Evolutionary conservation across 208 protist species (phyloP).

Genomic region (Trypanosoma conorhini): DNA sequence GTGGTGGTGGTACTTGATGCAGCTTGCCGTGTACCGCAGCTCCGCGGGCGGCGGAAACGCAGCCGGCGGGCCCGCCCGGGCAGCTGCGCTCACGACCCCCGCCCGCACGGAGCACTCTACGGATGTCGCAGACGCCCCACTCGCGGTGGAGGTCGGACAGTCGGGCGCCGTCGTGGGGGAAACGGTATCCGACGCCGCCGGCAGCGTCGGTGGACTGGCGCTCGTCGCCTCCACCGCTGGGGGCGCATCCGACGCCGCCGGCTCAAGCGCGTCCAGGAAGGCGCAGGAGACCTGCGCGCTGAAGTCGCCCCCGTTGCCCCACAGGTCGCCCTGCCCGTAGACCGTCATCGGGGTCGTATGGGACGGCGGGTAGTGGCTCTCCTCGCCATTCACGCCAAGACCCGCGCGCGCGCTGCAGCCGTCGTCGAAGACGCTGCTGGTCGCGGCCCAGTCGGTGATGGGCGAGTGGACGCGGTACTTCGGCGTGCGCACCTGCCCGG

Average conservation of each 20-base stretch:
- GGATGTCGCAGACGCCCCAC: not conserved
- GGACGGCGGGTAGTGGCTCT: slow-evolving; percentile 17
- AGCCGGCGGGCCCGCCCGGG: not conserved
- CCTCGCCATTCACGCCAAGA: not conserved
- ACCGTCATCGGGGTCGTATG: slow-evolving; percentile 36
- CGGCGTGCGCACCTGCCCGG: slow-evolving; percentile 61
- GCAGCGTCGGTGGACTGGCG: not conserved
- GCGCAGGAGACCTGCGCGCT: not conserved
- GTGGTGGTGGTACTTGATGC: slow-evolving; percentile 12
- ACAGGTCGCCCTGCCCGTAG: slow-evolving; percentile 34
- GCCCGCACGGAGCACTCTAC: not conserved
- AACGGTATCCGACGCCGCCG: not conserved
- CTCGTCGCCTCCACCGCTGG: not conserved
- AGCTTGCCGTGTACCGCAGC: slow-evolving; percentile 1
- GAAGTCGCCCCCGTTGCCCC: not conserved
- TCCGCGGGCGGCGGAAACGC: not conserved
- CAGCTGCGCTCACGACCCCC: not conserved
- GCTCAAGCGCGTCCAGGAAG: slow-evolving; percentile 35
- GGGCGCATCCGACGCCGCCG: slow-evolving; percentile 21
- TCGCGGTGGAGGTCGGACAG: not conserved
- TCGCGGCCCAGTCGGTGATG: slow-evolving; percentile 53
- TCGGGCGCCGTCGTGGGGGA: not conserved
- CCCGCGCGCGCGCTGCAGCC: not conserved
- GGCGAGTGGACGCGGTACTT: slow-evolving; percentile 30
- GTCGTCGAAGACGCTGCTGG: slow-evolving; percentile 53